Evolutionary conservation across 352 stramenopile genomes (phyloP), one percentile per base, ranked within the genome.

Genomic region (Phytophthora nicotianae): DNA sequence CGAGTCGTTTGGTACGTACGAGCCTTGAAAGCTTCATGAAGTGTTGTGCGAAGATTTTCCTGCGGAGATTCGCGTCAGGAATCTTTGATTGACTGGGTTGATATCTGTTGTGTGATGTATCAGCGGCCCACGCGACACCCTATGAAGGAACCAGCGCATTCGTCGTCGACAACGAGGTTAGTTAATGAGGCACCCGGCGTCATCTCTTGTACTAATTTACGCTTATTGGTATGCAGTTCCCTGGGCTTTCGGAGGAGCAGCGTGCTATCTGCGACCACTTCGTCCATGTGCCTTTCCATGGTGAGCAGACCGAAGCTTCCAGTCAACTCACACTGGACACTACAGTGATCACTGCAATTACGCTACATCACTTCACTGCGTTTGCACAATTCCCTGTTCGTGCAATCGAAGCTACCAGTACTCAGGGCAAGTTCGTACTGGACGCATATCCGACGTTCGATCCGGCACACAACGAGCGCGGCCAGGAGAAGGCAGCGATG

Each of bases 361-460:
- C 79, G 50, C 70, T 93, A 47, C 80, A 90, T 45, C 66, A 83
- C 58, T 93, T 91, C 47, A 89, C 81, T 41, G 63, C 64, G 16
- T 89, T 81, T 54, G 79, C 84, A 0, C 41, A 76, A 47, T 91
- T 90, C 57, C 50, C 67, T n/a, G 59, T 83, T 42, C 84, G 84
- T 27, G 43, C 74, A 7, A 86, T 89, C 37, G 74, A 93, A 51
- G 66, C 65, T 23, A 91, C 84, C 7, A 79, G 59, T 16, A 89
- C 84, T 13, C 81, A 90, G 53, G 84, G 84, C 57, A 93, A 93
- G 67, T 93, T 93, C 19, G 68, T 88, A 16, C 73, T 93, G 26
- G 83, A 90, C 59, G 71, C 70, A 35, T 84, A 82, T 60, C 82
- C 79, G 55, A 80, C 70, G 24, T 81, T 74, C 38, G 66, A 83